Evolutionary conservation across 2,329 filamentous ascomycete species (phyloP).

Genomic region (Metarhizium anisopliae): DNA sequence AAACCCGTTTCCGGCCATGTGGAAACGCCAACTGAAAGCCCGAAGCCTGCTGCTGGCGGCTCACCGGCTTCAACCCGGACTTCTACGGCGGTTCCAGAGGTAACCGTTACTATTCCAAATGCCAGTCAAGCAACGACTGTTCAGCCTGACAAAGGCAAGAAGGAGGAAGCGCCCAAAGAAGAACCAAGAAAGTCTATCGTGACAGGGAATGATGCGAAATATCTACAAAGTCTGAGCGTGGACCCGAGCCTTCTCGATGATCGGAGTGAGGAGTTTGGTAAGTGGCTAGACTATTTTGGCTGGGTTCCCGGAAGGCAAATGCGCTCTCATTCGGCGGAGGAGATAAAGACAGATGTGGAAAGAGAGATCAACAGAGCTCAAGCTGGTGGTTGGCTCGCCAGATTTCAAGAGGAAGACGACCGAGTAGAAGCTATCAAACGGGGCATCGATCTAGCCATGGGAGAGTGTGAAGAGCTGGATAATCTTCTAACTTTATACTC

Average conservation of each 20-base stretch:
- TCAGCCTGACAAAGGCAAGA: conserved; percentile 17
- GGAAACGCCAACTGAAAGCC: background rate
- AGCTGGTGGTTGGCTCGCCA: conserved; percentile 83
- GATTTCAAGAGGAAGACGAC: conserved; percentile 79
- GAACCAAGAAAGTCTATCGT: conserved; percentile 51
- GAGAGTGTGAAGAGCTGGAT: conserved; percentile 93
- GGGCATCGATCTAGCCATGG: conserved; percentile 81
- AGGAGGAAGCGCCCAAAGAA: conserved; percentile 29
- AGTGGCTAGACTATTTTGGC: conserved; percentile 76
- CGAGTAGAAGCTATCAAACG: conserved; percentile 77
- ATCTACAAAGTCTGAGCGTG: conserved; percentile 68
- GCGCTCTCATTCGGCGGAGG: conserved; percentile 65
- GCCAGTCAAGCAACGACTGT: conserved; percentile 30
- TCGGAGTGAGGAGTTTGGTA: conserved; percentile 70
- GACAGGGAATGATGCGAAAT: conserved; percentile 68
- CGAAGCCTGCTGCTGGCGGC: background rate
- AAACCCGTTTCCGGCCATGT: conserved; percentile 15
- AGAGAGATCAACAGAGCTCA: conserved; percentile 85
- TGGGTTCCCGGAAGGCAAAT: conserved; percentile 74
- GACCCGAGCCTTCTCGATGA: conserved; percentile 69
- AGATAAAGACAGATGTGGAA: conserved; percentile 74
- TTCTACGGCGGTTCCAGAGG: conserved; percentile 36
- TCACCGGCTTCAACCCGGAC: background rate
- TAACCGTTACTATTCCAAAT: conserved; percentile 46
- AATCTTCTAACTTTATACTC: conserved; percentile 89